These are phyloP conservation scores for Diplodia scrobiculata DNA, from an alignment of 2,329 filamentous ascomycete genomes.

Conservation along the genomic window DNA sequence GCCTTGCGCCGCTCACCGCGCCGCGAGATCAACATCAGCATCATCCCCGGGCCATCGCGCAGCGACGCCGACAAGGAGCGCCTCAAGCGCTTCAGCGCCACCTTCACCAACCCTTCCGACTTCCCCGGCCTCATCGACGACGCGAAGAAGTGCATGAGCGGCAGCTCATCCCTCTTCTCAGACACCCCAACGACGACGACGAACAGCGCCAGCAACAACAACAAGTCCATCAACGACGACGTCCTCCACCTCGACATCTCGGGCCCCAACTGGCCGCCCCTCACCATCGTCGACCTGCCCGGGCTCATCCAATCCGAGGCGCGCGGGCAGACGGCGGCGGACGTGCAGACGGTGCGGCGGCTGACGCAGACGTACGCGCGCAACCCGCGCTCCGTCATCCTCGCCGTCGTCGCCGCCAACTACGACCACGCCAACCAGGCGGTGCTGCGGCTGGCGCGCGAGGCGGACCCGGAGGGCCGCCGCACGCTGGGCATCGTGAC, in stretches of 20 bases:
- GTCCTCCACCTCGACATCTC: conserved; percentile 37
- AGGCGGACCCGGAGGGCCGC: conserved; percentile 50
- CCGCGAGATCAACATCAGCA: conserved; percentile 49
- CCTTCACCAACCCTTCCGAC: conserved; percentile 41
- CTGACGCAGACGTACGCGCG: conserved; percentile 59
- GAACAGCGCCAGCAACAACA: background rate
- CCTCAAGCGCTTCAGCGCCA: conserved; percentile 41
- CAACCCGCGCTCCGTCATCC: conserved; percentile 61
- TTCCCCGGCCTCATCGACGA: conserved; percentile 53
- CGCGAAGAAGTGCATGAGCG: conserved; percentile 57
- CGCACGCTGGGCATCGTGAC: conserved; percentile 61
- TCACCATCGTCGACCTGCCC: conserved; percentile 44
- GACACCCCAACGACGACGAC: conserved; percentile 10
- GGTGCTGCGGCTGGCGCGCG: conserved; percentile 54
- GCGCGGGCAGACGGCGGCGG: conserved; percentile 39
- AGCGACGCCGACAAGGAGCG: conserved; percentile 36
- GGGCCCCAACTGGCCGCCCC: conserved; percentile 35
- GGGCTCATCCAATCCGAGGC: conserved; percentile 44
- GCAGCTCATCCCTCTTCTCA: background rate
- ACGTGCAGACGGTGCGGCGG: conserved; percentile 39
- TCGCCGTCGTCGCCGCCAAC: conserved; percentile 51
- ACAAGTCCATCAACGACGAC: conserved; percentile 35
- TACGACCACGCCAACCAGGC: conserved; percentile 59
- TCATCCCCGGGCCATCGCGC: conserved; percentile 38
- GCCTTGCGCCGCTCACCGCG: conserved; percentile 51